Evolutionary conservation across 345 rosid genomes (phyloP), one percentile per base, ranked within the genome.

Genomic region (Pseudoturritis turrita): DNA sequence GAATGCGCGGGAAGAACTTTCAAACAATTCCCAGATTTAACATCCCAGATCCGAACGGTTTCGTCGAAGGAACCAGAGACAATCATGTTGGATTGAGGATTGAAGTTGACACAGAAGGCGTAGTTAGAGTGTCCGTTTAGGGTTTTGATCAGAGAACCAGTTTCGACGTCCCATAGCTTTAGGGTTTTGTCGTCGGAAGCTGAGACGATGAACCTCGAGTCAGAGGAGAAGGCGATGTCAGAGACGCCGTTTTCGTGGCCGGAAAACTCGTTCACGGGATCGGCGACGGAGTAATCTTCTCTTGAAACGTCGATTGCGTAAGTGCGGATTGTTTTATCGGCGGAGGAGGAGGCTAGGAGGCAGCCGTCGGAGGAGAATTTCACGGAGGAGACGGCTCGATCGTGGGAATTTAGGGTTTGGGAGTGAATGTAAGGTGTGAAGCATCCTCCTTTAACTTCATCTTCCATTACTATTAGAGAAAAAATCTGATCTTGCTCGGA

Each of bases 21-120:
- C 68, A 95, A 79, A 68, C 98, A 91, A 78, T 88, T 91, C 0
- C 98, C 97, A 4, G 79, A 77, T 69, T 86, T 89, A 26, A 91
- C 92, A 43, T 95, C 99, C 99, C 98, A 95, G 23, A 95, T 70
- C 65, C 97, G 79, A 52, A 95, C 99, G 15, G 97, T 91, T 77
- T 91, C 99, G 28, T 95, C 97, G 65, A 84, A 95, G 12, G 96
- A 84, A 9, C 99, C 97, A n/a, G 94, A 91, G 39, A 87, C 99
- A 39, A 95, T 84, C 90, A 89, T 84, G 65, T 87, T 95, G 21
- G 93, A 86, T 26, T 89, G 92, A 1, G 96, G 96, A 66, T 91
- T 91, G 84, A 95, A 91, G 68, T 83, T 84, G 59, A 77, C 96
- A 53, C 99, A 91, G 79, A 91, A 87, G 65, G 77, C 94, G 76